A percentile compares a stretch with the other conserved stretches of the same genome.
Evolutionary conservation across 1,139 yeast species (phyloP).

Genomic region (Blastobotrys buckinghamii): DNA sequence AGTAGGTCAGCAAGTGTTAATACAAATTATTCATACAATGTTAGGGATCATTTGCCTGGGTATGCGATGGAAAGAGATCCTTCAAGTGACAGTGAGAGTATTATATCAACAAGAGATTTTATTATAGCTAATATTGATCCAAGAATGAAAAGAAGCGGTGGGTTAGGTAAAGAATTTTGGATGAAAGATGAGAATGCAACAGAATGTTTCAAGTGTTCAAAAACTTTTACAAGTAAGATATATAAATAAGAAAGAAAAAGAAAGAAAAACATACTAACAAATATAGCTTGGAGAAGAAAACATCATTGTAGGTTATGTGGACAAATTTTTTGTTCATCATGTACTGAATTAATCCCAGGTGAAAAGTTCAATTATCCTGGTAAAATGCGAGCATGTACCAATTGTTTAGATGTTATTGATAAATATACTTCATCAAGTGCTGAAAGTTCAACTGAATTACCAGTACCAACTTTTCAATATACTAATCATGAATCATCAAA

Average conservation of each 20-base stretch:
- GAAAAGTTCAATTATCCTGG: slow-evolving; percentile 64
- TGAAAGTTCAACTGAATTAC: slow-evolving; percentile 11
- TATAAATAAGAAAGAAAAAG: slow-evolving; percentile 13
- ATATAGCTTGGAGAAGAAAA: slow-evolving; percentile 62
- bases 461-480: slow-evolving; percentile 12
- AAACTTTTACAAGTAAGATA: slow-evolving; percentile 53
- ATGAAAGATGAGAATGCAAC: slow-evolving; percentile 85
- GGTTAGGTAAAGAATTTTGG: slow-evolving; percentile 62
- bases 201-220: slow-evolving; percentile 73
- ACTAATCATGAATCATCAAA: slow-evolving; percentile 6
- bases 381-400: slow-evolving; percentile 70
- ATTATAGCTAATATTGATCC: slow-evolving; percentile 19
- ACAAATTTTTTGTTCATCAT: slow-evolving; percentile 85
- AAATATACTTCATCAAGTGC: slow-evolving; percentile 36
- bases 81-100: slow-evolving; percentile 29
- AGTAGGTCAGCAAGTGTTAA: slow-evolving; percentile 24
- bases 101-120: slow-evolving; percentile 23
- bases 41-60: slow-evolving; percentile 26
- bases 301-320: slow-evolving; percentile 97
- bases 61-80: slow-evolving; percentile 26
- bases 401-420: slow-evolving; percentile 61
- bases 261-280: not conserved
- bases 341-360: slow-evolving; percentile 76
- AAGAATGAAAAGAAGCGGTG: slow-evolving; percentile 22
- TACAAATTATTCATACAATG: slow-evolving; percentile 21